Evolutionary conservation across 257 asterid genomes (phyloP).

Genomic region (Thymus mandschuricus): DNA sequence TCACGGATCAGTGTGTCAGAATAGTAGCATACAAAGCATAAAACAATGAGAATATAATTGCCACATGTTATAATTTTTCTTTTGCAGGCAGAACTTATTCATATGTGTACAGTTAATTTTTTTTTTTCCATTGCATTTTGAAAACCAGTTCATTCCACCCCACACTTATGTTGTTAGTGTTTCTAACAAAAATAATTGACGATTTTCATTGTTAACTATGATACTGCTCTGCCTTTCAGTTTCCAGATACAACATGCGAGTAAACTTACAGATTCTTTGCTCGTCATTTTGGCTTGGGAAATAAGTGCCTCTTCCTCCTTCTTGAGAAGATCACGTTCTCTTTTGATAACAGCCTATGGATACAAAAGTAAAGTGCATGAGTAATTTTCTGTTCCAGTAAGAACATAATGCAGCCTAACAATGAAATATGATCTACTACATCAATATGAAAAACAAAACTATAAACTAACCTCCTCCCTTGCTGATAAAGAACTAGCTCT

Average conservation of each 20-base stretch:
- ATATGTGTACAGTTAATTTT: not conserved
- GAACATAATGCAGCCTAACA: not conserved
- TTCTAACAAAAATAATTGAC: not conserved
- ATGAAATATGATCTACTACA: constrained; percentile 30
- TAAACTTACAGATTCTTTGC: constrained; percentile 75
- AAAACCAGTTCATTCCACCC: constrained; percentile 7
- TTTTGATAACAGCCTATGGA: constrained; percentile 58
- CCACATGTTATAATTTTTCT: constrained; percentile 5
- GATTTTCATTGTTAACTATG: not conserved
- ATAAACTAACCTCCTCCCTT: constrained; percentile 75
- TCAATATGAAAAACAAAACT: constrained; percentile 17
- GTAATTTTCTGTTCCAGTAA: constrained; percentile 14
- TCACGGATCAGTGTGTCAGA: not conserved
- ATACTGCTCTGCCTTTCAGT: constrained; percentile 22
- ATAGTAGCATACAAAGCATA: not conserved
- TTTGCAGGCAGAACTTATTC: not conserved
- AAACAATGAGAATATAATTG: constrained; percentile 13
- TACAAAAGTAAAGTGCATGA: constrained; percentile 27
- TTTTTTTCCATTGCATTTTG: not conserved
- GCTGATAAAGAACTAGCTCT: constrained; percentile 61
- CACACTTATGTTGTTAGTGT: not conserved
- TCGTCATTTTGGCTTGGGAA: constrained; percentile 66
- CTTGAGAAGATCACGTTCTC: constrained; percentile 62
- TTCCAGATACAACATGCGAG: constrained; percentile 16
- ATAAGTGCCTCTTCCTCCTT: constrained; percentile 77